Evolutionary conservation across 345 rosid genomes (phyloP), one percentile per base, ranked within the genome.

Genomic region (Tarenaya hassleriana): DNA sequence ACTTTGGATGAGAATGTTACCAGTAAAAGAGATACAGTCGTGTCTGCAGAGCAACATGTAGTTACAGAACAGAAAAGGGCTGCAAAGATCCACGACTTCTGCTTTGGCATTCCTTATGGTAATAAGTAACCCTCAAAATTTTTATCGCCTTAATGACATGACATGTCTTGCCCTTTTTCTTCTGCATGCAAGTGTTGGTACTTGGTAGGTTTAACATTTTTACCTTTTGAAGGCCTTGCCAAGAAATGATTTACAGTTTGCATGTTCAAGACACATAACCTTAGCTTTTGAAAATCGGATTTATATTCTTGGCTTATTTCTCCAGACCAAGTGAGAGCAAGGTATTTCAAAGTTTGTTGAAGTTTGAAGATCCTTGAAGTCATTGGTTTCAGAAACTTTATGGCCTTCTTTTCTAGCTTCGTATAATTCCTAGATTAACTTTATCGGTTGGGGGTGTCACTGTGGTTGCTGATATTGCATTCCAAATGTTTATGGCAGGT

Each of bases 61-160:
- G n/a, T 29, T 9, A n/a, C 41, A 12, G 64, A 55, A 40, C 81
- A 60, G 4, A 61, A 47, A 58, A 62, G 73, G 67, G 69, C 80
- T 6, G 94, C 97, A 5, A 83, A 75, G 75, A 81, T 86, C 60
- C 97, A 86, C 49, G 97, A 89, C 66, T 89, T 89, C 51, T 89
- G 95, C 69, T 88, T 89, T 42, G 97, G 97, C 52, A 86, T 89
- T 62, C 97, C 97, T 44, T 89, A 75, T 66, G 95, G 97, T 86
- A 76, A 48, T 27, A 34, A 48, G 41, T 34, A 1, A 34, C 47
- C 5, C 20, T 33, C 50, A 0, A 41, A 18, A 7, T 24, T 24
- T 24, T 5, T 24, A 24, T 24, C 2, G 29, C 29, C 9, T 50
- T 13, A 21, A 0, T 55, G 41, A 34, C 16, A 0, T 55, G 41